phyloP scores from a whole-genome alignment of 495 filamentous ascomycete species.

The Amniculicola lignicola region DNA sequence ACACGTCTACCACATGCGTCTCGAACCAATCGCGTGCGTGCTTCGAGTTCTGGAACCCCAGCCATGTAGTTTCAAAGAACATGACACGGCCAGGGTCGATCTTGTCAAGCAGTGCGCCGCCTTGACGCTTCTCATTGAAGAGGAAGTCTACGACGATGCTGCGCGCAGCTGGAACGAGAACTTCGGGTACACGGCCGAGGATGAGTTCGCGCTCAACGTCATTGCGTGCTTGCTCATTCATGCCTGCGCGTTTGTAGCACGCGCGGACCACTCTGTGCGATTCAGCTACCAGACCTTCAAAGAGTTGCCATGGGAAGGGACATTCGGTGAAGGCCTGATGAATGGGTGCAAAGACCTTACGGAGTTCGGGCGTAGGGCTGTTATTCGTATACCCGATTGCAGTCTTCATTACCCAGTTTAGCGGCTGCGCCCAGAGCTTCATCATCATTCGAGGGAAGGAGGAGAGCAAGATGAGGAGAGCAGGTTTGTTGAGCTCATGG shows the following conservation, averaged over 20 bases:
- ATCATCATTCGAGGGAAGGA: conserved; percentile 71
- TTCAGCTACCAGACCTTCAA: conserved; percentile 47
- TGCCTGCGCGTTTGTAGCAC: conserved; percentile 30
- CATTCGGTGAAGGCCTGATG: conserved; percentile 42
- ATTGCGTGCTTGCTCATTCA: conserved; percentile 22
- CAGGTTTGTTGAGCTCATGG: conserved; percentile 50
- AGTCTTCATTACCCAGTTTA: conserved; percentile 5
- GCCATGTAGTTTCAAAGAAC: conserved; percentile 33
- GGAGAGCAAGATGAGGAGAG: conserved; percentile 65
- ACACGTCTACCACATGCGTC: conserved; percentile 30
- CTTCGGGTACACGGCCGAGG: conserved; percentile 28
- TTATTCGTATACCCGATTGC: conserved; percentile 20
- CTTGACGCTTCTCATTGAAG: conserved; percentile 4
- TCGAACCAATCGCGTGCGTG: conserved; percentile 1
- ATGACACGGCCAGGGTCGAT: conserved; percentile 27
- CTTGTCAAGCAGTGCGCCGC: conserved; percentile 11
- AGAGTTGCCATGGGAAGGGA: conserved; percentile 52
- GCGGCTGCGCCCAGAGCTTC: conserved; percentile 63
- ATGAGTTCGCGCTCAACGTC: conserved; percentile 34
- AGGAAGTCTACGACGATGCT: conserved; percentile 19
- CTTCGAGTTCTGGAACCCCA: conserved; percentile 26
- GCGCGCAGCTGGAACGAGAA: conserved; percentile 31
- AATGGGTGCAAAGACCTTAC: conserved; percentile 22
- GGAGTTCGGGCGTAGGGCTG: conserved; percentile 17
- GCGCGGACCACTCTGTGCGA: conserved; percentile 45